Evolutionary conservation across 2,329 filamentous ascomycete species (phyloP).

Genomic region (Penicillium sp.): DNA sequence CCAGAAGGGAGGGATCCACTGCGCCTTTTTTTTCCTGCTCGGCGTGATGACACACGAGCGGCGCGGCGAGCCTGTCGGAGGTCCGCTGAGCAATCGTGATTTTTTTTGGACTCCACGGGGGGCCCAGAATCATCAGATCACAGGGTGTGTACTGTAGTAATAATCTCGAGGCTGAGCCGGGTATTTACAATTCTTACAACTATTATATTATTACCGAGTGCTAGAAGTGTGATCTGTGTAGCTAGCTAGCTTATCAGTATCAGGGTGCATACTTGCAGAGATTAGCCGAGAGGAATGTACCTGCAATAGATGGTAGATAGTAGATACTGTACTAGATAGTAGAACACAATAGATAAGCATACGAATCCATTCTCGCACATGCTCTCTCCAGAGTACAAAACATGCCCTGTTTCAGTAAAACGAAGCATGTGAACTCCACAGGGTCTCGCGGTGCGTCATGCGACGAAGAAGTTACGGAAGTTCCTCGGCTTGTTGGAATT

Average conservation of each 20-base stretch:
- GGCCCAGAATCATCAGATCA: not conserved
- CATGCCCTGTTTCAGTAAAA: constrained; percentile 2
- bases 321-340: no score
- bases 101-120: not conserved
- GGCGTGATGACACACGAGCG: constrained; percentile 34
- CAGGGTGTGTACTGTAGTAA: not conserved
- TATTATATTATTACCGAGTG: not conserved
- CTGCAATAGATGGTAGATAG: not conserved
- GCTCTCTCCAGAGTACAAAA: not conserved
- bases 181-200: not conserved
- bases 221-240: not conserved
- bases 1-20: constrained; percentile 24
- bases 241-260: not conserved
- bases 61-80: constrained; percentile 27
- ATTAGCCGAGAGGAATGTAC: not conserved
- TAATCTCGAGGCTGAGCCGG: not conserved
- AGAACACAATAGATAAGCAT: not conserved
- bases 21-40: constrained; percentile 34
- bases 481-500: constrained; percentile 17
- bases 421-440: constrained; percentile 26
- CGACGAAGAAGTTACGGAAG: constrained; percentile 18
- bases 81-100: not conserved
- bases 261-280: not conserved
- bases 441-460: constrained; percentile 11
- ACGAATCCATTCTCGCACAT: not conserved